phyloP scores from a whole-genome alignment of 768 basidiomycete genomes.

The Rhodotorula graminis region DNA sequence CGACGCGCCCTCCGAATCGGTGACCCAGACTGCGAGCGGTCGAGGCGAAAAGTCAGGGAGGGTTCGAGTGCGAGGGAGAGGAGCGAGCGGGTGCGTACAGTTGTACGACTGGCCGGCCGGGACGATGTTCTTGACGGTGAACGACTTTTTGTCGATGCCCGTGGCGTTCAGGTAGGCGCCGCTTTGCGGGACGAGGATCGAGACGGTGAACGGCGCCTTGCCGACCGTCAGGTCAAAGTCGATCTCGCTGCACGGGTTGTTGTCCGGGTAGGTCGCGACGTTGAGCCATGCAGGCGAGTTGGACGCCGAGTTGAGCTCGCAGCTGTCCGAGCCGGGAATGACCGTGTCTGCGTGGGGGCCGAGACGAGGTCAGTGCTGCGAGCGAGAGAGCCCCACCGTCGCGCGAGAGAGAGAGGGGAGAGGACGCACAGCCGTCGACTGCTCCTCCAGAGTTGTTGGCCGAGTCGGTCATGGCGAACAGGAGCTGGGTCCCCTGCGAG shows the following conservation, averaged over 20 bases:
- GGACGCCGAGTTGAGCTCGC: neutral
- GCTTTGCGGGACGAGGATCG: constrained; percentile 4
- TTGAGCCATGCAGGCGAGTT: neutral
- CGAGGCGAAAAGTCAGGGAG: neutral
- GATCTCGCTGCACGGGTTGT: constrained; percentile 25
- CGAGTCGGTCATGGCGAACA: constrained; percentile 31
- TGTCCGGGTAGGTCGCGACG: constrained; percentile 1
- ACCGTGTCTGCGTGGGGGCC: constrained; percentile 20
- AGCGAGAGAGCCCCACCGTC: too few relatives aligned
- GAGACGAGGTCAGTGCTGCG: neutral
- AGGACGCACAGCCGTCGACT: constrained; percentile 21
- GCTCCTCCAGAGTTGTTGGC: constrained; percentile 26
- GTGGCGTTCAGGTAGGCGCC: constrained; percentile 30
- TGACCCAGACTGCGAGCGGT: constrained; percentile 24
- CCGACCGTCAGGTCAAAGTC: constrained; percentile 16
- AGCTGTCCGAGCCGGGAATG: constrained; percentile 7
- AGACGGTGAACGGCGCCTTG: constrained; percentile 14
- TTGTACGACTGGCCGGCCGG: constrained; percentile 21
- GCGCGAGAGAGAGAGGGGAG: too few relatives aligned
- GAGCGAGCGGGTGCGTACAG: constrained; percentile 2
- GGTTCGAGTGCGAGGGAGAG: too few relatives aligned
- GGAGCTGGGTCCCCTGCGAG: constrained; percentile 25
- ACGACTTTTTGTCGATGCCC: neutral
- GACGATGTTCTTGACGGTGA: constrained; percentile 18
- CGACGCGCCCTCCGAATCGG: constrained; percentile 7